Percentiles rank a stretch among this genome's conserved stretches.
Conservation (phyloP, 2,329 filamentous ascomycete species). For the Arthrobotrys sinensis region DNA sequence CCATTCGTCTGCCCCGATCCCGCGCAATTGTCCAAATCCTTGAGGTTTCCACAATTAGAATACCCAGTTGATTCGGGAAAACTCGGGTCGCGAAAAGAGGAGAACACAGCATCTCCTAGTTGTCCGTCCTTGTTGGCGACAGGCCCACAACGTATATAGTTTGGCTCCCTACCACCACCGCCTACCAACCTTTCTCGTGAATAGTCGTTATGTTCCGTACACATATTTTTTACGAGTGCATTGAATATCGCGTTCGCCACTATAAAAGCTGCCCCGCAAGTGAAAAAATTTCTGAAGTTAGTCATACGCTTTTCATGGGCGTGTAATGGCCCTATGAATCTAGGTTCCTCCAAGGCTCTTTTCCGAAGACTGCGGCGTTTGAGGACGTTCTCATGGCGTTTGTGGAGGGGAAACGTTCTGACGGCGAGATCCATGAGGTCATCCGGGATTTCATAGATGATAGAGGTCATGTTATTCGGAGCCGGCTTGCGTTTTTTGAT, state of each 20-base stretch:
- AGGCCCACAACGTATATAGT: background rate
- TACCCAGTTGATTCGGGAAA: no score
- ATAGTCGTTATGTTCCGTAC: background rate
- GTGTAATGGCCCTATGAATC: background rate
- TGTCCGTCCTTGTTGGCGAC: no score
- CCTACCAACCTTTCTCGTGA: background rate
- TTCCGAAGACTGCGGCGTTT: background rate
- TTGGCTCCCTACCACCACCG: background rate
- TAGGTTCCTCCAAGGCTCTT: background rate
- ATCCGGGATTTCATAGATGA: conserved; percentile 38
- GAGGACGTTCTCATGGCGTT: conserved; percentile 32
- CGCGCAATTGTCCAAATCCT: no score
- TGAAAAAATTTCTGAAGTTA: no score
- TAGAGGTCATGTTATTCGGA: conserved; percentile 13
- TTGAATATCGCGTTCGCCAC: background rate
- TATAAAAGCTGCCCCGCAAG: background rate
- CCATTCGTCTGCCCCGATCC: background rate
- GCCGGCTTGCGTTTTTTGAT: background rate
- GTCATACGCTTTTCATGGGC: no score
- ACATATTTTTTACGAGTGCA: background rate
- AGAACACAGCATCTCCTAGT: no score
- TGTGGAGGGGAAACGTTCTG: conserved; percentile 28
- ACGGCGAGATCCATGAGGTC: conserved; percentile 38
- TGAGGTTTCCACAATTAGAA: no score
- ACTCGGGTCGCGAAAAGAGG: no score